Base-by-base conservation (phyloP, 2,329 filamentous ascomycete species). In the Calycina herbarum region DNA sequence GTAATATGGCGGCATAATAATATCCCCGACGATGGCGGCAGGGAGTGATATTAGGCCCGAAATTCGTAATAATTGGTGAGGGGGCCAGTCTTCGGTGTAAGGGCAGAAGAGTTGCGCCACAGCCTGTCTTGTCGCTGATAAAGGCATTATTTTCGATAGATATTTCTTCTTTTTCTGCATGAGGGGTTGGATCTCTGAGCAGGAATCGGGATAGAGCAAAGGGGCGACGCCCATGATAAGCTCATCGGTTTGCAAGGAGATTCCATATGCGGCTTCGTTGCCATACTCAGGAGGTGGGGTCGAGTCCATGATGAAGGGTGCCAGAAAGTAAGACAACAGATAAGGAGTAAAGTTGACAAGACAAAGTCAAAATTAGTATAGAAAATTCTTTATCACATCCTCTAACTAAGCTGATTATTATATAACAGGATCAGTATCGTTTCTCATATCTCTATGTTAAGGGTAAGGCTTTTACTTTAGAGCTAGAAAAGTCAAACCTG, bases 371-470 rank as follows among this genome's bases (percentile, higher is more conserved):
- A 48, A 2, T 48, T 48, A 48, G 15, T 48, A 48, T 48, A 48
- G 17, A 48, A 20, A 48, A 7, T 48, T 48, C 42, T 48, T 48
- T 48, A 48, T 48, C 42, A 48, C 42, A 48, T 48, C 42, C 42
- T 48, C 17, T 20, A 48, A 48, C 42, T 20, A 48, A 48, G 42
- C 42, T 48, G 42, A 48, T 48, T 48, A 48, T 48, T 48, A 48
- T 48, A 48, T 1, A 3, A 48, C 3, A 48, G n/a, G 42, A 48
- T 48, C 6, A 48, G n/a, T 24, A 48, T 24, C n/a, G 42, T 48
- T 48, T 48, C 42, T 8, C 17, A 48, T 24, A 48, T n/a, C 17
- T 48, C 42, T 48, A 5, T 48, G 5, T 20, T 24, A 48, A 48
- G 7, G 42, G 42, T 48, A 1, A 24, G 42, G 42, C 24, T 48